Evolutionary conservation across 768 basidiomycete species (phyloP).

Genomic region (Lenzites betulinus): DNA sequence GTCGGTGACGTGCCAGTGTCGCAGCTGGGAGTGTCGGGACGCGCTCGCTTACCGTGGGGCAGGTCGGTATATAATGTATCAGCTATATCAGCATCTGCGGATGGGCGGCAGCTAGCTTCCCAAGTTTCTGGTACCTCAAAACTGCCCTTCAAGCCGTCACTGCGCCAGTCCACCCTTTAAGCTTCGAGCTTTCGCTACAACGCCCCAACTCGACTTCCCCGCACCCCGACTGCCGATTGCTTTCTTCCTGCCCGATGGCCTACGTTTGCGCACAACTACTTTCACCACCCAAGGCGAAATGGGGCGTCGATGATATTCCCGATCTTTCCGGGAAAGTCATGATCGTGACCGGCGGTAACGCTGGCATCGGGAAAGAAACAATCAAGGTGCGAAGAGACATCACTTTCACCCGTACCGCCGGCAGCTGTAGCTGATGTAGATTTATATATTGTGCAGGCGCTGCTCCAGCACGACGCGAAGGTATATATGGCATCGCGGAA

Average conservation of each 20-base stretch:
- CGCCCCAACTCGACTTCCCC: not conserved
- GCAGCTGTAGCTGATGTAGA: not conserved
- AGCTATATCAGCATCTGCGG: slow-evolving; percentile 14
- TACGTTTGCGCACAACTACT: slow-evolving; percentile 12
- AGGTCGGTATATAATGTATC: slow-evolving; percentile 15
- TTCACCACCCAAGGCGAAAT: slow-evolving; percentile 47
- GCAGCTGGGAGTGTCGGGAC: not conserved
- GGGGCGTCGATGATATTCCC: slow-evolving; percentile 48
- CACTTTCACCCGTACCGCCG: not conserved
- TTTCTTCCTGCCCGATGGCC: slow-evolving; percentile 2
- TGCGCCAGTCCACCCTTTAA: not conserved
- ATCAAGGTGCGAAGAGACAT: slow-evolving; percentile 42
- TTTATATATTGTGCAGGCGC: slow-evolving; percentile 36
- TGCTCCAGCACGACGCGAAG: slow-evolving; percentile 58
- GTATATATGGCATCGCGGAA: slow-evolving; percentile 62
- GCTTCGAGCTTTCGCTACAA: not conserved
- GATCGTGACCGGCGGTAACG: slow-evolving; percentile 41
- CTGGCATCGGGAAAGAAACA: slow-evolving; percentile 61
- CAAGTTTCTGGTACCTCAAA: not conserved
- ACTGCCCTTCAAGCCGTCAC: not conserved
- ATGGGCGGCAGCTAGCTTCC: not conserved
- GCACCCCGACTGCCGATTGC: not conserved
- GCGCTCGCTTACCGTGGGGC: slow-evolving; percentile 6
- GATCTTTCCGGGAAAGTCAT: slow-evolving; percentile 41
- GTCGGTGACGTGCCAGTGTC: not conserved